These are phyloP conservation scores for Pseudoscleropodium purum DNA, from an alignment of 225 moss, liverwort and hornwort genomes.

Conservation along the genomic window DNA sequence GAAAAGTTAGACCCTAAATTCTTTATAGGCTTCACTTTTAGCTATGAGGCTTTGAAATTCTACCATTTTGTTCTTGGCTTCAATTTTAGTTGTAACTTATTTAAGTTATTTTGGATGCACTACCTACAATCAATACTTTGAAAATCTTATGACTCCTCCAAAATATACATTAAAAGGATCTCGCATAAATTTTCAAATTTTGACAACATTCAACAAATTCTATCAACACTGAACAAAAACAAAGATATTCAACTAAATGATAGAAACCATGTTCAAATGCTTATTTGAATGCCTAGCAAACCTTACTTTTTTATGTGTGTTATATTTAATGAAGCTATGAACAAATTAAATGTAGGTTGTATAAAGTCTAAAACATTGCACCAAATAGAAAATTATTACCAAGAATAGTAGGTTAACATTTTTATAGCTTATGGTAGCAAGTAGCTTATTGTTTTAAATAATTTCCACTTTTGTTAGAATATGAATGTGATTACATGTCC, in stretches of 20 bases:
- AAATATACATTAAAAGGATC: neutral
- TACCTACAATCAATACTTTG: neutral
- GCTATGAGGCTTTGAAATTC: fast-evolving
- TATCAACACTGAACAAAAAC: neutral
- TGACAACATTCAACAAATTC: neutral
- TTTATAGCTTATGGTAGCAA: too few species aligned
- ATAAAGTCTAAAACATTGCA: neutral
- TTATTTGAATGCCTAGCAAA: too few species aligned
- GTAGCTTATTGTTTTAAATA: neutral
- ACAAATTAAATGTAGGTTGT: neutral
- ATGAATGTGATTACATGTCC: neutral
- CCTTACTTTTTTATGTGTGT: fast-evolving
- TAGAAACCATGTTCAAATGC: neutral
- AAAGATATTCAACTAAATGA: neutral
- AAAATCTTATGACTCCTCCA: neutral
- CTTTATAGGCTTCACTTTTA: neutral
- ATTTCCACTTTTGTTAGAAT: neutral
- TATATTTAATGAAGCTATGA: neutral
- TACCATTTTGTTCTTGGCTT: neutral
- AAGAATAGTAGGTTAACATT: neutral
- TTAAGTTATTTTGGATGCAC: neutral
- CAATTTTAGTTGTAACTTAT: neutral
- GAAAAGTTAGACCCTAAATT: too few species aligned
- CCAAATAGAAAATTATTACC: neutral
- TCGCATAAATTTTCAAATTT: neutral